phyloP scores from a whole-genome alignment of 106 monocot genomes.

The Platanthera guangdongensis region DNA sequence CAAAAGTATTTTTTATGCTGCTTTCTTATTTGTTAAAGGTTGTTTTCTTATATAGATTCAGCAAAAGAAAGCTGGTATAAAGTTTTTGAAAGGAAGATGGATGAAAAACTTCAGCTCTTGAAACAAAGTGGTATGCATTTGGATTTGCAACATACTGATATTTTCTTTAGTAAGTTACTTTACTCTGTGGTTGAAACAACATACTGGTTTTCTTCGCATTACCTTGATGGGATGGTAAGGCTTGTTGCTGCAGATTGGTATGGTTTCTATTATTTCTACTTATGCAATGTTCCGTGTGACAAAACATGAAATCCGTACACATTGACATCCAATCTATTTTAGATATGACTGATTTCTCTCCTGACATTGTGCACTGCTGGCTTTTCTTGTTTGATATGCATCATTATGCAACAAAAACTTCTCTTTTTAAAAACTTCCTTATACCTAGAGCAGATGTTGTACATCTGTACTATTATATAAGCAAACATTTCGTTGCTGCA shows the following conservation, averaged over 20 bases:
- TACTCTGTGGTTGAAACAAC: not conserved
- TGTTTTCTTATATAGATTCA: conserved; percentile 48
- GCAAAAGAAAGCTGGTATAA: conserved; percentile 38
- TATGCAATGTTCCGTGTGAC: not conserved
- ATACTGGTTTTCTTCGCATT: not conserved
- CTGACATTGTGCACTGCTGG: not conserved
- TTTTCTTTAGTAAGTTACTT: conserved; percentile 5
- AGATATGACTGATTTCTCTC: not conserved
- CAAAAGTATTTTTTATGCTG: not conserved
- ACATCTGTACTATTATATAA: not conserved
- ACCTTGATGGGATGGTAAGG: not conserved
- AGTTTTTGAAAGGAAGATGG: conserved; percentile 75
- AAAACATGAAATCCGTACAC: not conserved
- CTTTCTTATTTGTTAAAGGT: not conserved
- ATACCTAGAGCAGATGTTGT: not conserved
- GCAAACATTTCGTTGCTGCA: too few relatives aligned
- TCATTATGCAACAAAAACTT: not conserved
- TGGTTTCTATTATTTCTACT: not conserved
- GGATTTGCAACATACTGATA: not conserved
- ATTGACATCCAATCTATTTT: not conserved
- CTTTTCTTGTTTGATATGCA: not conserved
- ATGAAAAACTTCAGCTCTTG: conserved; percentile 60
- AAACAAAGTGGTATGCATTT: conserved; percentile 75
- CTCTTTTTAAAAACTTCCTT: not conserved
- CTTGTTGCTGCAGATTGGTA: not conserved